Conservation (phyloP, 129 eudicot genomes). For the Dittrichia graveolens region DNA sequence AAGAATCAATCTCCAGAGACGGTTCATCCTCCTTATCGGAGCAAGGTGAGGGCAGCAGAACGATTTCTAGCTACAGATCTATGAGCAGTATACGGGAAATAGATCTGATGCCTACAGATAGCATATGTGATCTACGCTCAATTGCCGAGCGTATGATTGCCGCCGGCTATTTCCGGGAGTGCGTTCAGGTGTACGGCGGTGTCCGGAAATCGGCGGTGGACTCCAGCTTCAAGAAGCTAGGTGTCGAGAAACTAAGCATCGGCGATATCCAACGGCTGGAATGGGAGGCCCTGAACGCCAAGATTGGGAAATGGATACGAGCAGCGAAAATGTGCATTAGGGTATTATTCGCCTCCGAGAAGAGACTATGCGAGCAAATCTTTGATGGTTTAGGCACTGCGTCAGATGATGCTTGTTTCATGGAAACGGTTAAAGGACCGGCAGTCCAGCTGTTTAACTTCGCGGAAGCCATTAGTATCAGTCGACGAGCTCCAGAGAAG, state of each 20-base stretch:
- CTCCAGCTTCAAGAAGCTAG: slow-evolving; percentile 36
- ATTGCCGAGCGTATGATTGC: slow-evolving; percentile 67
- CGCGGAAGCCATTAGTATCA: slow-evolving; percentile 64
- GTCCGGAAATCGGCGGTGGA: slow-evolving; percentile 52
- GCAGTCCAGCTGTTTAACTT: slow-evolving; percentile 62
- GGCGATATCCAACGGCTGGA: slow-evolving; percentile 58
- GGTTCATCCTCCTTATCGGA: slow-evolving; percentile 23
- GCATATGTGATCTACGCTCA: slow-evolving; percentile 45
- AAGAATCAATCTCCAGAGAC: slow-evolving; percentile 24
- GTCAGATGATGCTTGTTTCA: slow-evolving; percentile 50
- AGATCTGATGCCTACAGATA: slow-evolving; percentile 51
- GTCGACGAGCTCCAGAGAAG: slow-evolving; percentile 72
- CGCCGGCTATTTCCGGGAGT: slow-evolving; percentile 50
- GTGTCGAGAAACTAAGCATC: slow-evolving; percentile 54
- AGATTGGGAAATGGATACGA: slow-evolving; percentile 59
- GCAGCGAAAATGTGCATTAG: slow-evolving; percentile 56
- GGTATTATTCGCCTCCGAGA: slow-evolving; percentile 57
- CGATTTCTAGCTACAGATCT: slow-evolving; percentile 50
- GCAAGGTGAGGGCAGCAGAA: slow-evolving; percentile 30
- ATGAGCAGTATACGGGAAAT: slow-evolving; percentile 59
- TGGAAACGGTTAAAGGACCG: slow-evolving; percentile 61
- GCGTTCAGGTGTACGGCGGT: slow-evolving; percentile 60
- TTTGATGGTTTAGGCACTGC: slow-evolving; percentile 46
- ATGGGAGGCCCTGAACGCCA: slow-evolving; percentile 52
- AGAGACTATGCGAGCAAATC: slow-evolving; percentile 47